Percentiles rank a stretch among this genome's conserved stretches.
Evolutionary conservation across 2,329 filamentous ascomycete genomes (phyloP).

Genomic region (Tolypocladium amazonense): DNA sequence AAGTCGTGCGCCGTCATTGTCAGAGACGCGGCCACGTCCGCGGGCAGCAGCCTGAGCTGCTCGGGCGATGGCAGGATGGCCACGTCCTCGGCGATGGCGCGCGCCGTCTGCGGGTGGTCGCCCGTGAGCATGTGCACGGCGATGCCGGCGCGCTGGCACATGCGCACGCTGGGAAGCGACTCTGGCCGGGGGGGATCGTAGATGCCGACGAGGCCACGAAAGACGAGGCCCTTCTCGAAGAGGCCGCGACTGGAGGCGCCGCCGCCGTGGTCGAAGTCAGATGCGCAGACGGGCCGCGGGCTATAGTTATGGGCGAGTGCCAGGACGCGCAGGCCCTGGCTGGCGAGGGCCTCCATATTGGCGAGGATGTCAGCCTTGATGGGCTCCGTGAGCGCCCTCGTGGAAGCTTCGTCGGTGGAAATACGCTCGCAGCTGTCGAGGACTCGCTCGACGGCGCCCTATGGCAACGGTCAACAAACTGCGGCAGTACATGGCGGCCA

Average conservation of each 20-base stretch:
- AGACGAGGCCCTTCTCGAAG: conserved; percentile 52
- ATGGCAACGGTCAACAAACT: conserved; percentile 13
- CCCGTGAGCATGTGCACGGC: conserved; percentile 64
- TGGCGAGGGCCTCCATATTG: conserved; percentile 59
- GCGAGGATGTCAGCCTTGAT: conserved; percentile 45
- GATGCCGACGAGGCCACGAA: conserved; percentile 61
- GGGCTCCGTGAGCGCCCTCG: conserved; percentile 41
- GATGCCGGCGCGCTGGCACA: conserved; percentile 51
- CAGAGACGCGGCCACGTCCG: conserved; percentile 46
- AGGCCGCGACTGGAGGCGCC: conserved; percentile 36
- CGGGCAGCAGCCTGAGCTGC: conserved; percentile 38
- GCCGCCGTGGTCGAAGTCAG: conserved; percentile 22
- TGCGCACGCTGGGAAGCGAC: conserved; percentile 45
- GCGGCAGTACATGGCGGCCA: not conserved
- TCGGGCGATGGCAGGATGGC: conserved; percentile 41
- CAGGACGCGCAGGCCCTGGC: conserved; percentile 58
- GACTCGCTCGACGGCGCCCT: conserved; percentile 54
- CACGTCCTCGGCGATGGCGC: conserved; percentile 53
- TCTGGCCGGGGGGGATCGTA: conserved; percentile 63
- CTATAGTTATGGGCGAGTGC: conserved; percentile 46
- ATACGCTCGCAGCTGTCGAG: conserved; percentile 50
- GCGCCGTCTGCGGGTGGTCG: conserved; percentile 55
- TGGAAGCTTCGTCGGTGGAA: conserved; percentile 28
- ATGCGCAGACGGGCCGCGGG: conserved; percentile 19
- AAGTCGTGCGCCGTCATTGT: conserved; percentile 58